Evolutionary conservation across 768 basidiomycete genomes (phyloP), one percentile per base, ranked within the genome.

Genomic region (Cubamyces lactineus): DNA sequence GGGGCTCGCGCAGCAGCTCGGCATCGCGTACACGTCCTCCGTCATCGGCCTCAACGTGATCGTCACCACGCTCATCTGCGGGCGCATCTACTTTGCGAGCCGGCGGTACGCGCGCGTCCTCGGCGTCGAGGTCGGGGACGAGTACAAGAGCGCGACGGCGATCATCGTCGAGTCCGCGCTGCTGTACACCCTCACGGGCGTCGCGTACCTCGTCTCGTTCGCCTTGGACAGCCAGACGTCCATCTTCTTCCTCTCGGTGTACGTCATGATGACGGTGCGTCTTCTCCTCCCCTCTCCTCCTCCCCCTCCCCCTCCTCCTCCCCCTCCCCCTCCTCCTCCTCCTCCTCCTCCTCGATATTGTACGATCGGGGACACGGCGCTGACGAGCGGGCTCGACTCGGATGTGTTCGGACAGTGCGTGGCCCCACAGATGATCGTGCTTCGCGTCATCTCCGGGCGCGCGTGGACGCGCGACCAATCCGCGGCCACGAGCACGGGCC

Each of bases 161-260:
- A 24, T 63, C 56, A 47, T 59, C 45, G 49, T 63, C 39, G 65
- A 68, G 56, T 61, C 64, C 24, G 62, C 66, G 46, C 34, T 59
- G 24, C 60, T 57, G 38, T 64, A 62, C 49, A 54, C 66, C 26
- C 48, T 64, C 15, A 34, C 34, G 30, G 67, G 66, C 17, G 34
- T 67, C 52, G 58, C 61, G 38, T 67, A 67, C 60, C 43, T 68
- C 43, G 58, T 64, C n/a, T 17, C 58, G 45, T 67, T 59, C 54
- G 61, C 53, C 0, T 15, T 49, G 30, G 48, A 57, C n/a, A 41
- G 30, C 52, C 52, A 59, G n/a, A 38, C 50, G 3, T 41, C 51
- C n/a, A 57, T 65, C 40, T 43, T 67, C 26, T 63, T 70, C 50
- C 54, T 67, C 19, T 63, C 65, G 12, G 53, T 62, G 23, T 63